phyloP scores from a whole-genome alignment of 306 rosid species.

The Betula pendula region DNA sequence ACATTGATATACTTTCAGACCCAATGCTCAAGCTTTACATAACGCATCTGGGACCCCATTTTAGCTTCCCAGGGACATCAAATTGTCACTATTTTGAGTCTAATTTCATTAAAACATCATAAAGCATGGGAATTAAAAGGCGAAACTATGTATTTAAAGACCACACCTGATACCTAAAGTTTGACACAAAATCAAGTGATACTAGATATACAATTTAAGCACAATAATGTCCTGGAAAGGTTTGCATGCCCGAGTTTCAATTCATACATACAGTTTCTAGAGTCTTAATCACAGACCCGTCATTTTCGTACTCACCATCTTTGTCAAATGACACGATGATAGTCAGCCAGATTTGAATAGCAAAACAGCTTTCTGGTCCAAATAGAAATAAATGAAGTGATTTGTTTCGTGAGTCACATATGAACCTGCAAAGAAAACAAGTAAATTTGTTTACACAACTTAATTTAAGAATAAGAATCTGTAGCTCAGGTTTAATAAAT shows the following conservation, averaged over 20 bases:
- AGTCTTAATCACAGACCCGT: conserved; percentile 45
- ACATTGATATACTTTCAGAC: no score
- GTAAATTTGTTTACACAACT: conserved; percentile 14
- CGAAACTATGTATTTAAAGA: conserved; percentile 22
- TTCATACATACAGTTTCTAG: conserved; percentile 63
- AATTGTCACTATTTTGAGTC: not conserved
- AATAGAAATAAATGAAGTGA: conserved; percentile 94
- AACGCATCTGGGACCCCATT: no score
- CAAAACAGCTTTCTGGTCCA: conserved; percentile 97
- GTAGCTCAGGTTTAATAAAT: conserved; percentile 12
- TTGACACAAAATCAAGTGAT: conserved; percentile 42
- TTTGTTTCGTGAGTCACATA: conserved; percentile 98
- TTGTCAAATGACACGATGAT: conserved; percentile 24
- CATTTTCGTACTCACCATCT: conserved; percentile 26
- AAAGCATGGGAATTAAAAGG: not conserved
- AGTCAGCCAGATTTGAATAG: conserved; percentile 86
- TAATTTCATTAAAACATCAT: no score
- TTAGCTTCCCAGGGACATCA: no score
- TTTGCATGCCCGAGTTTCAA: conserved; percentile 33
- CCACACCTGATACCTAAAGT: conserved; percentile 35
- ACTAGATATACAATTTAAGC: conserved; percentile 56
- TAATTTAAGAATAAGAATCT: not conserved
- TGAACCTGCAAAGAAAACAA: conserved; percentile 61
- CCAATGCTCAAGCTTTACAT: no score
- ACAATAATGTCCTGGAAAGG: conserved; percentile 55